Conservation (phyloP, 495 filamentous ascomycete species). For the Podospora pseudocomata region DNA sequence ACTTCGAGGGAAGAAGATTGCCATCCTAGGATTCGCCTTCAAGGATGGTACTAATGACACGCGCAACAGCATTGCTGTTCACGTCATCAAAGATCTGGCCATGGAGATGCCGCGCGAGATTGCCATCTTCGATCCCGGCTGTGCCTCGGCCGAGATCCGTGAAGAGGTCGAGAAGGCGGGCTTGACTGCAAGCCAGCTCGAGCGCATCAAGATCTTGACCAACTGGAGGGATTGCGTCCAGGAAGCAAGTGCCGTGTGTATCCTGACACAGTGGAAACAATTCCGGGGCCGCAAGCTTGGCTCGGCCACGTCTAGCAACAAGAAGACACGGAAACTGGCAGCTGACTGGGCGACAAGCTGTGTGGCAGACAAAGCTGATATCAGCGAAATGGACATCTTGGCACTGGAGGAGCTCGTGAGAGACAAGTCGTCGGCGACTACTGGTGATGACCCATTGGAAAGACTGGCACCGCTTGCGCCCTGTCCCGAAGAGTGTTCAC, state of each 20-base stretch:
- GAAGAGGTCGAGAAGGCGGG: constrained; percentile 43
- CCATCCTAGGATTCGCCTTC: constrained; percentile 74
- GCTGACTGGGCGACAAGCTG: background rate
- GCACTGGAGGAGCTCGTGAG: constrained; percentile 20
- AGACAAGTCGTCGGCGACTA: background rate
- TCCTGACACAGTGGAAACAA: constrained; percentile 34
- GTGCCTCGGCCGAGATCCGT: constrained; percentile 40
- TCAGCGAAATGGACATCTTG: constrained; percentile 27
- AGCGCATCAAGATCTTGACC: constrained; percentile 37
- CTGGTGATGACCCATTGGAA: constrained; percentile 24
- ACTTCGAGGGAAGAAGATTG: constrained; percentile 66
- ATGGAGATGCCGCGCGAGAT: constrained; percentile 61
- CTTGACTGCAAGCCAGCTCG: constrained; percentile 31
- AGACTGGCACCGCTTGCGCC: constrained; percentile 24
- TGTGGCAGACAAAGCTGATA: background rate
- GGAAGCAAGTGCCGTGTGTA: constrained; percentile 27
- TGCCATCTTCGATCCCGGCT: constrained; percentile 72
- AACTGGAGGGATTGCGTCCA: constrained; percentile 49
- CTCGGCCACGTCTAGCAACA: background rate
- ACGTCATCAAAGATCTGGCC: constrained; percentile 61
- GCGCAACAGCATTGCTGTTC: constrained; percentile 66
- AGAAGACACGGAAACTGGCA: constrained; percentile 8
- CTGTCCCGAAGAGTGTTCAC: constrained; percentile 28
- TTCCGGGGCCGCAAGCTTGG: constrained; percentile 26
- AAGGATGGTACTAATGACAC: constrained; percentile 81